Evolutionary conservation across 768 basidiomycete species (phyloP), one percentile per base, ranked within the genome.

Genomic region (Albatrellus ellisii): DNA sequence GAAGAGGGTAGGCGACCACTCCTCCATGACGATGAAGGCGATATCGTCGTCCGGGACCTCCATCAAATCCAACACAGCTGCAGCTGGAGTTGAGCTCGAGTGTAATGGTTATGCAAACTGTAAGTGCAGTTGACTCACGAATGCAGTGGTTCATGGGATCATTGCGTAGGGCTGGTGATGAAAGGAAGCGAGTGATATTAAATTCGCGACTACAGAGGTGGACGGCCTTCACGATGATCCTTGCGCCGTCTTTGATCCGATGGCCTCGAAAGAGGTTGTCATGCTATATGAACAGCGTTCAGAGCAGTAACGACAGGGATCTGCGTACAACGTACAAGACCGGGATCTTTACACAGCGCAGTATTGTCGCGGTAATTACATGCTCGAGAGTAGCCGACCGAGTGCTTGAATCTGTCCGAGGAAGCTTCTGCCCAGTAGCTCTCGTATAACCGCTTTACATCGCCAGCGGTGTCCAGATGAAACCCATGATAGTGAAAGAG

Each of bases 91-190:
- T 56, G 48, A 31, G 45, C 18, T 43, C 12, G 9, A 15, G 26
- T 38, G n/a, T n/a, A n/a, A n/a, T n/a, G 26, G 14, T 24, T 25
- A 18, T 21, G 32, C 10, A 45, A 14, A 24, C 5, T 15, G 21
- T 31, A n/a, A 18, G 27, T 4, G 27, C 6, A 14, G 21, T 20
- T n/a, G 15, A 53, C 59, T 47, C 44, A 85, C 83, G 82, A 56
- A 86, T 83, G 38, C 73, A 77, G 50, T 81, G 83, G 54, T 85
- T 85, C 73, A 70, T 75, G 37, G 76, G 72, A 53, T 84, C 66
- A 35, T 65, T 54, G 46, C 69, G 62, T 47, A 77, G 54, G 11
- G 68, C 62, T 33, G 72, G 63, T 14, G 67, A 66, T 11, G 73
- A 75, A 14, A 86, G 61, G 43, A 65, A 58, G 27, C 67, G 72